These are phyloP conservation scores for Ceratopteris richardii DNA, from an alignment of 75 land plant genomes.

Conservation along the genomic window DNA sequence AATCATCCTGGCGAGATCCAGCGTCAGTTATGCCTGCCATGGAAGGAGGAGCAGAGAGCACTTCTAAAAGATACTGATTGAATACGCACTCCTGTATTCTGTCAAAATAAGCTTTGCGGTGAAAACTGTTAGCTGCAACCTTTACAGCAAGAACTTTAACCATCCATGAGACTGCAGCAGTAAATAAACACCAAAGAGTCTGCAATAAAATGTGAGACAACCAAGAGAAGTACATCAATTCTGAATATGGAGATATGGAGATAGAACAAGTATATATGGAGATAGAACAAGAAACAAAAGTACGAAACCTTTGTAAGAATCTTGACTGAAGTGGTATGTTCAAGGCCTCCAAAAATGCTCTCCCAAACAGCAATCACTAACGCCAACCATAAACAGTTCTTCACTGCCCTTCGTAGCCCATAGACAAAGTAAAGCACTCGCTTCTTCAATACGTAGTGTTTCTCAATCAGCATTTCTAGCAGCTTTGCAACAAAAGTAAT, in stretches of 20 bases:
- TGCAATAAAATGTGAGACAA: slow-evolving; percentile 3
- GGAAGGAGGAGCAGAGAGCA: slow-evolving; percentile 26
- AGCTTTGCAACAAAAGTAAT: slow-evolving; percentile 2
- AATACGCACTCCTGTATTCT: slow-evolving; percentile 36
- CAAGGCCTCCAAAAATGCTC: slow-evolving; percentile 5
- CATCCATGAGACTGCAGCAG: slow-evolving; percentile 31
- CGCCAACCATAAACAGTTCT: slow-evolving; percentile 72
- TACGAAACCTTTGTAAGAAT: slow-evolving; percentile 6
- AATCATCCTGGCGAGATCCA: not conserved
- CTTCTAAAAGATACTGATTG: slow-evolving; percentile 32
- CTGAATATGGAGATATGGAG: not conserved
- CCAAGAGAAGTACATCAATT: no score
- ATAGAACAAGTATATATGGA: not conserved
- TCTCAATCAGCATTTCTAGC: slow-evolving; percentile 52
- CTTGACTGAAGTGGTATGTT: slow-evolving; percentile 3
- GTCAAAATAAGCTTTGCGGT: slow-evolving; percentile 38
- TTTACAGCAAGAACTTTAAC: slow-evolving; percentile 25
- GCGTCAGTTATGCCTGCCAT: slow-evolving; percentile 8
- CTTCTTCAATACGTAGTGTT: slow-evolving; percentile 54
- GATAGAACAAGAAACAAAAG: not conserved
- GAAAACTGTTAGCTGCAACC: slow-evolving; percentile 32
- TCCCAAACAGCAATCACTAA: slow-evolving; percentile 37
- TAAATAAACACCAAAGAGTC: slow-evolving; percentile 37
- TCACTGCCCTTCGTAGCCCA: slow-evolving; percentile 55
- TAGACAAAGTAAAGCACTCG: slow-evolving; percentile 82